Evolutionary conservation across 306 rosid genomes (phyloP).

Genomic region (Spatholobus suberectus): DNA sequence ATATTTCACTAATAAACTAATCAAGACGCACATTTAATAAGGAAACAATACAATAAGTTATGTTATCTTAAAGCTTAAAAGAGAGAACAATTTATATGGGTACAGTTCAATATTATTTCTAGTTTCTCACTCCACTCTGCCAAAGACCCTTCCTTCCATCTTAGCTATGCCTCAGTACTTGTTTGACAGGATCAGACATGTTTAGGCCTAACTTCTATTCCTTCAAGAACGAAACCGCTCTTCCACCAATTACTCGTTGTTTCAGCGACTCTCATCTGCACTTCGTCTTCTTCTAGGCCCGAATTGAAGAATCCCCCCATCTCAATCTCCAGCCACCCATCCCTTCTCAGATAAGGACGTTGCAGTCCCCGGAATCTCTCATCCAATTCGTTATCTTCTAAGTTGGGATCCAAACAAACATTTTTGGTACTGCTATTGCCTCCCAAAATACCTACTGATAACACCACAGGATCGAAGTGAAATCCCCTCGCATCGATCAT

Average conservation of each 20-base stretch:
- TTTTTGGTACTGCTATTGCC: neutral
- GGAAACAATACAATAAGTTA: no score
- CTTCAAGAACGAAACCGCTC: conserved; percentile 57
- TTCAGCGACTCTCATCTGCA: conserved; percentile 52
- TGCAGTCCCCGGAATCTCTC: neutral
- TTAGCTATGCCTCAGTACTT: no score
- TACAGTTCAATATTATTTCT: no score
- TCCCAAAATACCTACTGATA: conserved; percentile 39
- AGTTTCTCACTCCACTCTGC: no score
- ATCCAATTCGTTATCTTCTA: neutral
- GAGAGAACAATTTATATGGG: no score
- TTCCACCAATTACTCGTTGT: conserved; percentile 40
- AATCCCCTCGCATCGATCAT: conserved; percentile 39
- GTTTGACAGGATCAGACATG: neutral
- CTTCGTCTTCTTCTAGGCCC: conserved; percentile 47
- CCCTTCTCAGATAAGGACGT: conserved; percentile 47
- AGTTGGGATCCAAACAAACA: neutral
- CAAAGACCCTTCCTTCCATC: no score
- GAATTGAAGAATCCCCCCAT: conserved; percentile 63
- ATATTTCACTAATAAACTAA: neutral
- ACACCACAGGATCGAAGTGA: conserved; percentile 37
- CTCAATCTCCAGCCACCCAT: conserved; percentile 70
- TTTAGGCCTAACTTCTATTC: conserved; percentile 69
- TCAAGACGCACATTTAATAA: no score
- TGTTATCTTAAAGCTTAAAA: no score